Evolutionary conservation across 805 yeast genomes (phyloP), one percentile per base, ranked within the genome.

Genomic region (Hanseniaspora occidentalis): DNA sequence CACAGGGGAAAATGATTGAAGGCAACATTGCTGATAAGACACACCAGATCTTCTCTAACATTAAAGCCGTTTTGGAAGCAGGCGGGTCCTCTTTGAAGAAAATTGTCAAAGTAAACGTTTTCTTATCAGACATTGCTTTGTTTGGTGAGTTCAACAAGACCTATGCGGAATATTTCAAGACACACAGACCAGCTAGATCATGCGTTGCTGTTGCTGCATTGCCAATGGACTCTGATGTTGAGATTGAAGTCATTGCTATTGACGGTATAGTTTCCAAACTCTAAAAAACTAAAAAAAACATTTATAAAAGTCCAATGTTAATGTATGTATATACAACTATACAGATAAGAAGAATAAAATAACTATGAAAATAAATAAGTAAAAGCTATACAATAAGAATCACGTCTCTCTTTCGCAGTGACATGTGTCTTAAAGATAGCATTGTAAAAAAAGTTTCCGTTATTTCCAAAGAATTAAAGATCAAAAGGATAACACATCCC

Each of bases 161-260:
- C 41, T 85, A 85, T 63, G 72, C 72, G 23, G 52, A 74, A 58
- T 77, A 78, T 62, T 81, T 81, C 66, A 67, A 56, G 53, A 65
- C 62, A 34, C 83, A 76, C 64, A 78, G 77, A 60, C 95, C 95
- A 36, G 95, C 95, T 29, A 81, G 95, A 71, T 80, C 94, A 2
- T 85, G 94, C 68, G 89, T 85, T 51, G 94, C 94, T 35, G 95
- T 84, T 48, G 77, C 75, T 63, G 75, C 71, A 49, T 77, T 85
- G 50, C 96, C 96, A 42, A 71, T 85, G 57, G 85, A 85, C 43
- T 81, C 76, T 48, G 78, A 71, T 44, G 69, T 60, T 48, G 96
- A 85, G 67, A 72, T 85, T 64, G 96, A 85, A 66, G 82, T 79
- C 43, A 65, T 85, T 64, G 96, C 95, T 43, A 63, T 80, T n/a